phyloP scores from a whole-genome alignment of 306 rosid species.

The Trifolium repens region DNA sequence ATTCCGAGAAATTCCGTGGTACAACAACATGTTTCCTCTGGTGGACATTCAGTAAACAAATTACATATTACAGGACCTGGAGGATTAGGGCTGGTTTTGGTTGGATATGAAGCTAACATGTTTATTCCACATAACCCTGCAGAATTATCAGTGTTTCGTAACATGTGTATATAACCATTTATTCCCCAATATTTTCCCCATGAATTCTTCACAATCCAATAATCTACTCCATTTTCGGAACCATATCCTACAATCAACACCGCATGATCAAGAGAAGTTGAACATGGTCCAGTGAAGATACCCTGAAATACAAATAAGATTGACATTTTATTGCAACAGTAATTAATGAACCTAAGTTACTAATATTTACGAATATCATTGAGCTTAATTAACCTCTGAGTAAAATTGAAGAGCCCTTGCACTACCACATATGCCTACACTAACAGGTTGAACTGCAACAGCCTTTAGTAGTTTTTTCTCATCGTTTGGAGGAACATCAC shows the following conservation, averaged over 20 bases:
- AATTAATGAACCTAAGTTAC: conserved; percentile 18
- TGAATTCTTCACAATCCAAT: conserved; percentile 91
- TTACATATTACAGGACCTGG: conserved; percentile 73
- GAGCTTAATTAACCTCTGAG: conserved; percentile 72
- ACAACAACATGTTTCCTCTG: conserved; percentile 89
- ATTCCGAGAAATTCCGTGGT: conserved; percentile 60
- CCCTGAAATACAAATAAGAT: conserved; percentile 59
- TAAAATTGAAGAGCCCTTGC: conserved; percentile 80
- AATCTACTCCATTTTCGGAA: conserved; percentile 78
- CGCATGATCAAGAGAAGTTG: conserved; percentile 83
- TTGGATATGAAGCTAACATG: conserved; percentile 82
- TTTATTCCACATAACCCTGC: conserved; percentile 89
- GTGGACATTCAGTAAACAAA: conserved; percentile 59
- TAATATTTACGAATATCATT: conserved; percentile 13
- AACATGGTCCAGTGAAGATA: conserved; percentile 84
- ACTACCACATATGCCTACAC: conserved; percentile 90
- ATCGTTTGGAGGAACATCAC: conserved; percentile 58
- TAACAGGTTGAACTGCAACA: conserved; percentile 86
- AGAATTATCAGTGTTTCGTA: conserved; percentile 58
- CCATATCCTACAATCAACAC: conserved; percentile 92
- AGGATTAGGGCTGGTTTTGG: conserved; percentile 76
- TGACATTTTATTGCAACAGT: conserved; percentile 3
- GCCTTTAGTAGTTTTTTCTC: conserved; percentile 74
- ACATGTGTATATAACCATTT: conserved; percentile 77
- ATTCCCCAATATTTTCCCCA: conserved; percentile 91